phyloP scores from a whole-genome alignment of 2,329 filamentous ascomycete genomes.

The Stachybotrys chartarum region DNA sequence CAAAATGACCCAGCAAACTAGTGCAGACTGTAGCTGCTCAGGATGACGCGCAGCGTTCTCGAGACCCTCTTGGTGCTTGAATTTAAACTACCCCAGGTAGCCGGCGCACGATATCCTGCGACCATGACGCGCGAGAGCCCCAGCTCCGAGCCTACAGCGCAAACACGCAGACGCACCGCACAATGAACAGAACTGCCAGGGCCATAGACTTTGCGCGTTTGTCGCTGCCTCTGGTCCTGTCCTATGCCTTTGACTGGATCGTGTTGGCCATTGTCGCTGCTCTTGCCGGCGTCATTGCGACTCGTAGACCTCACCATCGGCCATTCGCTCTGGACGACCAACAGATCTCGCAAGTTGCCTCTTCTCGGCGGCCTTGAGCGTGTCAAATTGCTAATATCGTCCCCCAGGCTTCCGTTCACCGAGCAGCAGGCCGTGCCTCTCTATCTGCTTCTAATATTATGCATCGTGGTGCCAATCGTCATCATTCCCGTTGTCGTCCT shows the following conservation, averaged over 20 bases:
- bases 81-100: too few relatives aligned
- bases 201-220: neutral
- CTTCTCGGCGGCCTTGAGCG: too few relatives aligned
- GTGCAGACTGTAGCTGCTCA: too few relatives aligned
- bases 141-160: too few relatives aligned
- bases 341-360: slow-evolving; percentile 38
- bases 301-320: slow-evolving; percentile 46
- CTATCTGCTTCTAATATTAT: neutral
- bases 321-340: slow-evolving; percentile 57
- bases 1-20: too few relatives aligned
- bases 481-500: slow-evolving; percentile 37
- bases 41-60: too few relatives aligned
- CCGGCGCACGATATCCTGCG: too few relatives aligned
- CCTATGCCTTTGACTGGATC: slow-evolving; percentile 56
- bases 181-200: neutral
- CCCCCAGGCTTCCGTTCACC: slow-evolving; percentile 50
- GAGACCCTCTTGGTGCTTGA: too few relatives aligned
- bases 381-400: neutral
- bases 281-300: slow-evolving; percentile 45
- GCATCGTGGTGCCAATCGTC: slow-evolving; percentile 23
- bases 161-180: too few relatives aligned
- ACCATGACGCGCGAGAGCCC: too few relatives aligned
- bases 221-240: slow-evolving; percentile 27
- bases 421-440: slow-evolving; percentile 59
- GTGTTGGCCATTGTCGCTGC: slow-evolving; percentile 27